phyloP scores from a whole-genome alignment of 768 basidiomycete species.

The Glaciozyma antarctica region DNA sequence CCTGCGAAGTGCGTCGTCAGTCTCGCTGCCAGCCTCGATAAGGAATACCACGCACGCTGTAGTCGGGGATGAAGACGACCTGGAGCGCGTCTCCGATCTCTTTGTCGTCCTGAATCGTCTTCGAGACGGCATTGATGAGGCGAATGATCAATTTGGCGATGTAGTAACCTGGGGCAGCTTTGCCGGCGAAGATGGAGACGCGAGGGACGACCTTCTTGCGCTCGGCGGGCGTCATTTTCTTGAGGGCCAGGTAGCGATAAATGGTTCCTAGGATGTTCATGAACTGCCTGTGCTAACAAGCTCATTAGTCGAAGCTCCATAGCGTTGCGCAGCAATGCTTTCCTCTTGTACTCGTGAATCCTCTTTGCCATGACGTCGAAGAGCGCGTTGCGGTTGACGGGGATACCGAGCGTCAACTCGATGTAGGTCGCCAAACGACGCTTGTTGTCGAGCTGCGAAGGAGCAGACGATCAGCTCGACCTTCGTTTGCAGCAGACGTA shows the following conservation, averaged over 20 bases:
- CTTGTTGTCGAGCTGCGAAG: not conserved
- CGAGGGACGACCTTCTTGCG: conserved; percentile 66
- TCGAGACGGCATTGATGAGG: conserved; percentile 61
- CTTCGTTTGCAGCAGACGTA: conserved; percentile 31
- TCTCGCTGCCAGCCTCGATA: too few relatives aligned
- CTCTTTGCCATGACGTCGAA: conserved; percentile 92
- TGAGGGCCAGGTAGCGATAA: conserved; percentile 43
- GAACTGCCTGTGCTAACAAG: conserved; percentile 48
- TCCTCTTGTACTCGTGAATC: conserved; percentile 74
- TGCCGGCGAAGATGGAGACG: conserved; percentile 95
- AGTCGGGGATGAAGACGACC: conserved; percentile 87
- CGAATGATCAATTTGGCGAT: conserved; percentile 92
- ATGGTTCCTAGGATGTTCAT: conserved; percentile 87
- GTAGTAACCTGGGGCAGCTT: conserved; percentile 80
- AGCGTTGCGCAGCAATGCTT: too few relatives aligned
- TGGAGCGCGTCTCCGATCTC: conserved; percentile 72
- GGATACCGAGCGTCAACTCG: conserved; percentile 59
- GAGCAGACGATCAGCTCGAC: conserved; percentile 22
- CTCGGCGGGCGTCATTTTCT: conserved; percentile 57
- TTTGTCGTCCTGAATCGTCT: conserved; percentile 66
- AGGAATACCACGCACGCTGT: too few relatives aligned
- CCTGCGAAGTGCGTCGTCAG: not conserved
- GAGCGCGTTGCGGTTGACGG: conserved; percentile 58
- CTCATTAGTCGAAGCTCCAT: too few relatives aligned
- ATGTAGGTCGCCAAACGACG: conserved; percentile 42